These are phyloP conservation scores for Tuctoria greenei DNA, from an alignment of 176 grass and related monocot species.

Conservation along the genomic window DNA sequence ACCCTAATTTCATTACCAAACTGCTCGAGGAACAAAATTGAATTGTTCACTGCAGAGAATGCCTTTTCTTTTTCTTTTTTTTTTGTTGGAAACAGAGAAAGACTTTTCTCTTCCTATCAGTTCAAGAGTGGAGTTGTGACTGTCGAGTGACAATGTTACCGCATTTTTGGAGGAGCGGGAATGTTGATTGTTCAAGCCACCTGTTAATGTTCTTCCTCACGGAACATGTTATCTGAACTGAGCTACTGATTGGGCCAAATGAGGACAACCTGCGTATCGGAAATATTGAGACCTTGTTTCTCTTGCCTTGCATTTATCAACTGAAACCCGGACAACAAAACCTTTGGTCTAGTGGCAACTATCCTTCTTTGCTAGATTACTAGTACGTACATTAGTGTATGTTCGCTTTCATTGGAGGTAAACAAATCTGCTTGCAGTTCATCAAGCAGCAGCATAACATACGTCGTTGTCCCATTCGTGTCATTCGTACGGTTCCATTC, in stretches of 20 bases:
- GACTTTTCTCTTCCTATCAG: neutral
- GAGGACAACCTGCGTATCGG: slow-evolving; percentile 4
- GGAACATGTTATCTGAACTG: no score
- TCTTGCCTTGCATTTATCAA: neutral
- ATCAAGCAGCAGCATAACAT: neutral
- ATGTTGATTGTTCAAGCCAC: no score
- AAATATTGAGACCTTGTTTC: neutral
- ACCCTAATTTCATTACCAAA: neutral
- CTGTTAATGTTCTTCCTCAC: no score
- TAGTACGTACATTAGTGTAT: neutral
- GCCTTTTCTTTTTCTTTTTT: neutral
- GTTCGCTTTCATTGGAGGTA: neutral
- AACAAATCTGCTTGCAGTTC: neutral
- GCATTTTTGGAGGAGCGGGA: no score
- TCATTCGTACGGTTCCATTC: slow-evolving; percentile 1
- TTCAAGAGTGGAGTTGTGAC: neutral
- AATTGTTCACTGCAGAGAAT: neutral
- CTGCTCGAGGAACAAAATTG: neutral
- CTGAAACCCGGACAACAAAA: neutral
- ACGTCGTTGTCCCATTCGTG: neutral
- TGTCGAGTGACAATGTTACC: no score
- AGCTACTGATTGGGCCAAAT: no score
- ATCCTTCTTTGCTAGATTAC: neutral
- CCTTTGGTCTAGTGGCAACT: neutral
- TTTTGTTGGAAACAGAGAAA: no score